Conservation (phyloP, 345 rosid genomes). For the Corchorus olitorius region DNA sequence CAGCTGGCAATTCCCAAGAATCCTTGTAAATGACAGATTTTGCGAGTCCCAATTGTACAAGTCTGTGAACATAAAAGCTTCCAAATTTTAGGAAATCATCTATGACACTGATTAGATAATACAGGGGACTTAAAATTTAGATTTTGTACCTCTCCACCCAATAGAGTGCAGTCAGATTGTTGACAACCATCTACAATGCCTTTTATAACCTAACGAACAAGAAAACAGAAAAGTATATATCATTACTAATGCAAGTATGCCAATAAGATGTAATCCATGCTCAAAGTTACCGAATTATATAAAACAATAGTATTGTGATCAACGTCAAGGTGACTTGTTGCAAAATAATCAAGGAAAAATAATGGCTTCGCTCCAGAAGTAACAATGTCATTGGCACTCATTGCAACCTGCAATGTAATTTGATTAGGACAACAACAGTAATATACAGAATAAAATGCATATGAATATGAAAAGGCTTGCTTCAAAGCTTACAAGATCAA, state of each 20-base stretch:
- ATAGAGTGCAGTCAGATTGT: conserved; percentile 75
- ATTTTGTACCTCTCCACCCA: conserved; percentile 88
- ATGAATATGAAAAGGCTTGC: background rate
- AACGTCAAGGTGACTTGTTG: conserved; percentile 87
- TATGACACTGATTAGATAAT: background rate
- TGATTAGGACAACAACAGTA: conserved; percentile 19
- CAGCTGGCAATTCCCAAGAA: conserved; percentile 73
- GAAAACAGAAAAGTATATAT: too few species aligned
- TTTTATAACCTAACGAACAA: conserved; percentile 65
- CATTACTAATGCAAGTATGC: background rate
- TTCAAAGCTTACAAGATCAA: conserved; percentile 64
- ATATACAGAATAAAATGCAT: background rate
- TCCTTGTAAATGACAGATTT: conserved; percentile 50
- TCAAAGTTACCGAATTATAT: background rate
- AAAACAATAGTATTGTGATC: conserved; percentile 55
- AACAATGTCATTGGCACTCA: conserved; percentile 96
- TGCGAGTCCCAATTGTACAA: background rate
- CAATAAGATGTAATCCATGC: background rate
- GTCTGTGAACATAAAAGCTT: background rate
- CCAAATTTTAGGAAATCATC: background rate
- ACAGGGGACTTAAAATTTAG: background rate
- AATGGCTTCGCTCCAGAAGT: conserved; percentile 96
- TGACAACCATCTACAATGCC: conserved; percentile 93
- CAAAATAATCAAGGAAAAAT: conserved; percentile 94
- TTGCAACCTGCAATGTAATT: conserved; percentile 64